Evolutionary conservation across 306 rosid species (phyloP), one percentile per base, ranked within the genome.

Genomic region (Trichosanthes truncata): DNA sequence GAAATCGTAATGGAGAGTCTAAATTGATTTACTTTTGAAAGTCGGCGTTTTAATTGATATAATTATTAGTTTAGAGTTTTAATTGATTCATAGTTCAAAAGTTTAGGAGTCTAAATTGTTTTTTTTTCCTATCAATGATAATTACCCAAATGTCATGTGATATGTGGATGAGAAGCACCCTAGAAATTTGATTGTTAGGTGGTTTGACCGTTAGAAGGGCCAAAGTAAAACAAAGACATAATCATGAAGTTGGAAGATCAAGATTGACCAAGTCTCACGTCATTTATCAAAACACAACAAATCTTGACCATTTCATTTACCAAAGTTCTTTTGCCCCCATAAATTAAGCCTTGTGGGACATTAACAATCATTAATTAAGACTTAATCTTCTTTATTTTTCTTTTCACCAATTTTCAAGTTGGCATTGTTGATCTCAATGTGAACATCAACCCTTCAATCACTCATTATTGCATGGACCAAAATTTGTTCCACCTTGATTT

Each of bases 331-430:
- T 49, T 49, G 55, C 7, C 5, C 63, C 63, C 20, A 29, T 23
- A 57, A 57, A 57, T 57, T 57, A 57, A 57, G 63, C 63, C 63
- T 57, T 57, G 63, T 57, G 63, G 63, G 63, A 57, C 63, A 49
- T 49, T 15, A 57, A 57, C 14, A 57, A 57, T 57, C 25, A 57
- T 57, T 55, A 20, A 55, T 18, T 55, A 18, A 55, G 26, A 55
- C 11, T 18, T 21, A 8, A 48, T 48, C 52, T 13, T 48, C 52
- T 48, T 48, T 49, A 49, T 49, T 49, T 49, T 1, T 57, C 4
- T 51, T 57, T 21, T 20, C 31, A 57, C 63, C 25, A 21, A 57
- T 57, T 57, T 57, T 57, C 31, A 57, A 57, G 63, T 57, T 57
- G 29, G 2, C 63, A n/a, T 20, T 57, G 31, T n/a, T n/a, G 5